phyloP scores from a whole-genome alignment of 768 basidiomycete genomes.

The Cantharellus anzutake region DNA sequence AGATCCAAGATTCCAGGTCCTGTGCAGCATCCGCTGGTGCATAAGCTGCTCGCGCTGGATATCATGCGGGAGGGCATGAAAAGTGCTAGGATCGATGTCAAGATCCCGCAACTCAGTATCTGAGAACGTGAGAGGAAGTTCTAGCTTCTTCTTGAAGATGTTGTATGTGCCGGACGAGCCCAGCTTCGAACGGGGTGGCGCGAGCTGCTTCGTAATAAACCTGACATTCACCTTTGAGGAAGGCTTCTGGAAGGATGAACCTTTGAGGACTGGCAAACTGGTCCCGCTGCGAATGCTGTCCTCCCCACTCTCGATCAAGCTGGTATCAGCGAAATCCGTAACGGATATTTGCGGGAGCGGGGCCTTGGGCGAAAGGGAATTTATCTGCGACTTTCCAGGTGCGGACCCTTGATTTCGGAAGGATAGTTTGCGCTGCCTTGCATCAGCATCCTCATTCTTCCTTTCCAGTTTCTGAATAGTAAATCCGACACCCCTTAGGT shows the following conservation, averaged over 20 bases:
- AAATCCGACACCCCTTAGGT: conserved; percentile 82
- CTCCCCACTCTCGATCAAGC: too few relatives aligned
- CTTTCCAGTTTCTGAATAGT: conserved; percentile 79
- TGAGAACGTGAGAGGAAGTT: conserved; percentile 23
- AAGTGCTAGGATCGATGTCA: conserved; percentile 58
- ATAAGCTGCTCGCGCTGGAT: conserved; percentile 60
- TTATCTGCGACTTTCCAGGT: neutral
- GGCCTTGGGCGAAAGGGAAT: neutral
- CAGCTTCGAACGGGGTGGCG: conserved; percentile 30
- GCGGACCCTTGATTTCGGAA: conserved; percentile 25
- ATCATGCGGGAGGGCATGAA: conserved; percentile 37
- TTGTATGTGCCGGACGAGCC: conserved; percentile 21
- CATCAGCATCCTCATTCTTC: conserved; percentile 14
- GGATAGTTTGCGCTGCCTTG: conserved; percentile 33
- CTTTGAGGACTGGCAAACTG: neutral
- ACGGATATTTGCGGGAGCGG: neutral
- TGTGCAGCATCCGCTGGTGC: conserved; percentile 4
- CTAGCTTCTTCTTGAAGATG: conserved; percentile 21
- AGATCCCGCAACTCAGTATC: conserved; percentile 41
- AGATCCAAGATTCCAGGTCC: conserved; percentile 8
- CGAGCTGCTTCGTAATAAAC: conserved; percentile 44
- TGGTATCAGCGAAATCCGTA: neutral
- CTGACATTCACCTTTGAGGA: conserved; percentile 21
- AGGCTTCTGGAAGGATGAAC: neutral
- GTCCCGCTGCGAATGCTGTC: neutral